Evolutionary conservation across 1,284 basidiomycete species (phyloP), one percentile per base, ranked within the genome.

Genomic region (Boletellus dicymbophilus): DNA sequence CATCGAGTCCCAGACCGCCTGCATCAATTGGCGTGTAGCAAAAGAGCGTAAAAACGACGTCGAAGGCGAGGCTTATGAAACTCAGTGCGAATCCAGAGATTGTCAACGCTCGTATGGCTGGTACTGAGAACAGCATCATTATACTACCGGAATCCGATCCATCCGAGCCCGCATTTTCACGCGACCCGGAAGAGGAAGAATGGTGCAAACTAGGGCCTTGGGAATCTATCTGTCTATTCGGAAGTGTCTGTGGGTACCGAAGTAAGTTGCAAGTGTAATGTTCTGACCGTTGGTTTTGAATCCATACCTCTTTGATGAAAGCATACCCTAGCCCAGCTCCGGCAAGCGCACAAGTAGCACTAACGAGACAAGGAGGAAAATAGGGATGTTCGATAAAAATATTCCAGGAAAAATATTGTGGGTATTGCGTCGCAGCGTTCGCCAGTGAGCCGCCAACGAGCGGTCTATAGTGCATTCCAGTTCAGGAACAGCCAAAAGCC

Each of bases 301-400:
- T 10, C 1, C 41, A 16, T 46, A 61, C 59, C 62, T 61, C 59
- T 56, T 65, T 37, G 3, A 65, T 65, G 6, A 65, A 9, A 8
- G 4, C 18, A 47, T 55, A 63, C n/a, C 62, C 60, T 12, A 63
- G 22, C 3, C 37, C 47, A 0, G 41, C 47, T 21, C 49, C 54
- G 18, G 53, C 3, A 6, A 61, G 34, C 0, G 58, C 48, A 43
- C 50, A 60, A 0, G 21, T 40, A 16, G 58, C 55, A 6, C 49
- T 58, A 6, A 42, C 49, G 9, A 58, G 25, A 30, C 60, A 61
- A 18, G 62, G 60, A 23, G 51, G 62, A n/a, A 65, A 51, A n/a
- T 62, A 65, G 0, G 58, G 60, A 48, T 58, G 41, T 13, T 60
- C 42, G 31, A 47, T 18, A 37, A 63, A 65, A 15, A 59, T 0